Evolutionary conservation across 2,329 filamentous ascomycete species (phyloP).

Genomic region (Sclerotinia minor): DNA sequence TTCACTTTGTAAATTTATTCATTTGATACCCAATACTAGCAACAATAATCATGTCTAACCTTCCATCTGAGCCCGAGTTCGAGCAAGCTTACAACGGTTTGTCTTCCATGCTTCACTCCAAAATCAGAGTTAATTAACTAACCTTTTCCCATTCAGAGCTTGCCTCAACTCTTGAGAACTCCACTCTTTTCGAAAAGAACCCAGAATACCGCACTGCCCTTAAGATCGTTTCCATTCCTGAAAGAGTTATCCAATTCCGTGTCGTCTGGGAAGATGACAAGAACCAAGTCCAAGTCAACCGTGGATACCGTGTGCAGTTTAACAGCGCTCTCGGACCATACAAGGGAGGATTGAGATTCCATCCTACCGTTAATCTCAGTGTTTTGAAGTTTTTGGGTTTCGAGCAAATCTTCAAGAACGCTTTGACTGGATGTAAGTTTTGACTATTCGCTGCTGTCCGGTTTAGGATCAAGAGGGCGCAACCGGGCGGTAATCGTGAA

Average conservation of each 20-base stretch:
- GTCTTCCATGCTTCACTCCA: background rate
- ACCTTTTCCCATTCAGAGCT: slow-evolving; percentile 63
- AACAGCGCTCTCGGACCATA: slow-evolving; percentile 97
- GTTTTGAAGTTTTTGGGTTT: slow-evolving; percentile 97
- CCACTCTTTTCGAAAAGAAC: slow-evolving; percentile 87
- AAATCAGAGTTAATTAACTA: slow-evolving; percentile 13
- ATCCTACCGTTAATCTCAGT: slow-evolving; percentile 80
- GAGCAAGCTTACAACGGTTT: slow-evolving; percentile 95
- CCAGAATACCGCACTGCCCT: slow-evolving; percentile 94
- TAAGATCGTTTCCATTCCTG: slow-evolving; percentile 82
- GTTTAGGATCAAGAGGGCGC: no score
- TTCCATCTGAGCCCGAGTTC: slow-evolving; percentile 91
- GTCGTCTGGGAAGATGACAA: slow-evolving; percentile 97
- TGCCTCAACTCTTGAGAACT: slow-evolving; percentile 89
- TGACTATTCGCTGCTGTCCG: background rate
- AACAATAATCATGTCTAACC: slow-evolving; percentile 67
- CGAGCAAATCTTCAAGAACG: slow-evolving; percentile 99
- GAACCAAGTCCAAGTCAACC: slow-evolving; percentile 85
- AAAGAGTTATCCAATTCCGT: slow-evolving; percentile 96
- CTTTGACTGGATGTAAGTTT: slow-evolving; percentile 81
- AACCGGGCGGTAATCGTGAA: background rate
- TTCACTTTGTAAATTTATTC: background rate
- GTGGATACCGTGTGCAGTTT: slow-evolving; percentile 95
- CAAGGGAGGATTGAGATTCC: slow-evolving; percentile 95
- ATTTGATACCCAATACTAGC: slow-evolving; percentile 18